Percentiles rank a stretch among this genome's conserved stretches.
Conservation (phyloP, 257 asterid species). For the Plantago major region DNA sequence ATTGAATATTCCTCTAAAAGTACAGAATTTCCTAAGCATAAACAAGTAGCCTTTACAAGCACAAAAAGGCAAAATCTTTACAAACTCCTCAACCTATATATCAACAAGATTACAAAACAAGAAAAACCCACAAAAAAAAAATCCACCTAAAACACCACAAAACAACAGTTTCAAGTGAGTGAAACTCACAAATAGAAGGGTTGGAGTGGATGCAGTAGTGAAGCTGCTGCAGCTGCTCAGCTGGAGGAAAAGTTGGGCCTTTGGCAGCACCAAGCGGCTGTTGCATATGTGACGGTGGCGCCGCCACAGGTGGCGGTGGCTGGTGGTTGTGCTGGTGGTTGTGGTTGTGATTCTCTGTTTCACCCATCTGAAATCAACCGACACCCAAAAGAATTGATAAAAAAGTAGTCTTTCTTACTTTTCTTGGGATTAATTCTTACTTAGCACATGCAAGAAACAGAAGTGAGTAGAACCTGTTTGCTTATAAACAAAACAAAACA, state of each 20-base stretch:
- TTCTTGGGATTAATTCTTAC: background rate
- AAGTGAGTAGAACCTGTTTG: background rate
- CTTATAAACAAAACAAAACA: background rate
- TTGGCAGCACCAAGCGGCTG: constrained; percentile 85
- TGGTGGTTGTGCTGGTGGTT: constrained; percentile 34
- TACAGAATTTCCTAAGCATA: constrained; percentile 4
- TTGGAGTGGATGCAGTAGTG: constrained; percentile 97
- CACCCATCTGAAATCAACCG: constrained; percentile 41
- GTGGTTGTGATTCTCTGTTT: constrained; percentile 55
- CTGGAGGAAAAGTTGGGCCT: constrained; percentile 79
- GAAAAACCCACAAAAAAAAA: background rate
- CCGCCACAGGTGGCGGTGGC: constrained; percentile 32
- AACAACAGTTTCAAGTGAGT: background rate
- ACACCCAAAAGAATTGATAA: background rate
- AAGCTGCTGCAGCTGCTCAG: constrained; percentile 93
- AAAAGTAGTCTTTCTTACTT: background rate
- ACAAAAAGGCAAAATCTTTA: constrained; percentile 17
- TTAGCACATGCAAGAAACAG: constrained; percentile 22
- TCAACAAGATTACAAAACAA: background rate
- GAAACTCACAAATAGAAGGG: constrained; percentile 81
- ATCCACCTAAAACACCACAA: too few species aligned
- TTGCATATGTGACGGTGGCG: constrained; percentile 37
- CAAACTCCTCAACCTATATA: background rate
- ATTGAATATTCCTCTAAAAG: constrained; percentile 18
- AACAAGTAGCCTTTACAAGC: constrained; percentile 18